phyloP scores from a whole-genome alignment of 805 yeast genomes.

The Saccharomyces paradoxus region DNA sequence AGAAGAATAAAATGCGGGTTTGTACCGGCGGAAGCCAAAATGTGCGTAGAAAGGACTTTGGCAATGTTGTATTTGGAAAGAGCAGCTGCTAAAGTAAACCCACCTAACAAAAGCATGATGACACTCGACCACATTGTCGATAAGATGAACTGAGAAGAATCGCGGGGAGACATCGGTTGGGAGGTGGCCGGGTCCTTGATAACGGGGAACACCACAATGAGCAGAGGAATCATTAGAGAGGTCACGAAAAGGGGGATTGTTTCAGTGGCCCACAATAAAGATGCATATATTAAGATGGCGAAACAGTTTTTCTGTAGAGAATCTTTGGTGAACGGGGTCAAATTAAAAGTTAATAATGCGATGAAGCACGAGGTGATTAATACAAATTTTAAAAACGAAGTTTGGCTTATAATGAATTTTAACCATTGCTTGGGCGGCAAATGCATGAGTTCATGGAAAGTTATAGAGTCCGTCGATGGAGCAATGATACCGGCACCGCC shows the following conservation, averaged over 20 bases:
- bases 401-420: constrained; percentile 21
- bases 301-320: constrained; percentile 68
- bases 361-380: constrained; percentile 43
- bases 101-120: constrained; percentile 82
- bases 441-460: constrained; percentile 2
- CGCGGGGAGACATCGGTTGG: constrained; percentile 49
- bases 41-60: constrained; percentile 71
- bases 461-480: neutral
- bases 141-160: constrained; percentile 62
- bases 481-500: neutral
- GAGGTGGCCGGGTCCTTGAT: constrained; percentile 44
- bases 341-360: constrained; percentile 27
- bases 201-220: constrained; percentile 67
- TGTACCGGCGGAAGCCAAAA: constrained; percentile 77
- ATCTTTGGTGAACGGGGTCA: constrained; percentile 50
- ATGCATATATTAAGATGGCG: constrained; percentile 73
- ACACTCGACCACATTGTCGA: constrained; percentile 93
- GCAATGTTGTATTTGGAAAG: constrained; percentile 86
- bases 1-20: constrained; percentile 70
- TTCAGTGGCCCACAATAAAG: constrained; percentile 83
- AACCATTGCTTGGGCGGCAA: constrained; percentile 17
- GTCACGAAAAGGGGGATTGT: constrained; percentile 88
- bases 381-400: constrained; percentile 35
- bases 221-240: constrained; percentile 70
- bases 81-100: constrained; percentile 92